phyloP scores from a whole-genome alignment of 2,329 filamentous ascomycete species.

The Alternaria metachromatica region DNA sequence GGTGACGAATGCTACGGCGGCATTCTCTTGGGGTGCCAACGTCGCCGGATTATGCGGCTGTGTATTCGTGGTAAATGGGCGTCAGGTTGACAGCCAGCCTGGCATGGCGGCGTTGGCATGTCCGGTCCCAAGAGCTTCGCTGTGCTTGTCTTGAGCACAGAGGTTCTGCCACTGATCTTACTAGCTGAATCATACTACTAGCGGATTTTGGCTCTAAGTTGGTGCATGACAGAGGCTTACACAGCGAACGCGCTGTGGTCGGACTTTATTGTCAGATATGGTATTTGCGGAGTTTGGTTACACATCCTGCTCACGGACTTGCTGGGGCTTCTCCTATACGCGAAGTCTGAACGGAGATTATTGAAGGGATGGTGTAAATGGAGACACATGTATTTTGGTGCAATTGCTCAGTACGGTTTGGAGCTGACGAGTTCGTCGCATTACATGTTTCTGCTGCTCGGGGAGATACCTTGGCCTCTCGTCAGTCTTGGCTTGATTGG shows the following conservation, averaged over 20 bases:
- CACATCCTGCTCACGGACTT: background rate
- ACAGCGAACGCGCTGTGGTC: background rate
- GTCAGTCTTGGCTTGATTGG: background rate
- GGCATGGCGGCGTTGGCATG: background rate
- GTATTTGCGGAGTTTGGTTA: background rate
- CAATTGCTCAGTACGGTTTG: background rate
- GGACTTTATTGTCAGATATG: background rate
- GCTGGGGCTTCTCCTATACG: background rate
- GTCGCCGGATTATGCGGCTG: background rate
- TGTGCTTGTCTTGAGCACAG: slow-evolving; percentile 1
- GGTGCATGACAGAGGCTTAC: background rate
- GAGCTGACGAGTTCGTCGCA: background rate
- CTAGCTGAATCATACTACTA: background rate
- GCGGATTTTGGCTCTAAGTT: background rate
- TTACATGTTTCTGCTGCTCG: background rate
- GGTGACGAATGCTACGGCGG: background rate
- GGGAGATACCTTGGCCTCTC: slow-evolving; percentile 1
- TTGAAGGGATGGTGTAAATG: background rate
- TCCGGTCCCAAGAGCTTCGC: background rate
- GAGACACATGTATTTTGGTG: background rate
- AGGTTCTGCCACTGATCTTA: background rate
- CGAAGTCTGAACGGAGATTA: background rate
- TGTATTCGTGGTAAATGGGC: background rate
- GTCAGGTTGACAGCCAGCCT: background rate
- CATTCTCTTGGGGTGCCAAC: background rate